A percentile compares a stretch with the other conserved stretches of the same genome.
Conservation (phyloP, 257 asterid species). For the Thymus quinquecostatus region DNA sequence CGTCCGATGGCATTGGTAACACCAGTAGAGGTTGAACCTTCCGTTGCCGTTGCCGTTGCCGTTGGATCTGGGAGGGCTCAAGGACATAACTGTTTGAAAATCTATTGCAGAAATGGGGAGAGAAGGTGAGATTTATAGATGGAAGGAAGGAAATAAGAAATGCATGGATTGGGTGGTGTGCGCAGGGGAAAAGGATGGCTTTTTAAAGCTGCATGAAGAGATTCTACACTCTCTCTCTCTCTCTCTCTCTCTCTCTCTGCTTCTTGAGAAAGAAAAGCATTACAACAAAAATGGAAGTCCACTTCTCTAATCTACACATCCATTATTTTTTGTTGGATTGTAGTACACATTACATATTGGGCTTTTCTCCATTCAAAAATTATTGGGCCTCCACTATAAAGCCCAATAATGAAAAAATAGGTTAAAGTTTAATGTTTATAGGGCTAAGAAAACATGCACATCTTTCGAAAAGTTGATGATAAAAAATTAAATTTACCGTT, state of each 20-base stretch:
- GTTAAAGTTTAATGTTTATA: background rate
- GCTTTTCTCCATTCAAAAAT: no score
- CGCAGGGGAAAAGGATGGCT: conserved; percentile 51
- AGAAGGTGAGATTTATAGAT: background rate
- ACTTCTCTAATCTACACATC: background rate
- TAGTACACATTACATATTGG: no score
- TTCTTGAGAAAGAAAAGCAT: conserved; percentile 45
- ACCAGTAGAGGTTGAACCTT: conserved; percentile 66
- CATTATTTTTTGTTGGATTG: background rate
- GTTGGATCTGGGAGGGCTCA: conserved; percentile 40
- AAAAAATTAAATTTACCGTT: conserved; percentile 5
- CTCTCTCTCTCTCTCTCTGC: conserved; percentile 34
- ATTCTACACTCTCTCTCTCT: conserved; percentile 30
- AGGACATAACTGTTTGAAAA: conserved; percentile 36
- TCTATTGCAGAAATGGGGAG: background rate
- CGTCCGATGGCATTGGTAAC: conserved; percentile 79
- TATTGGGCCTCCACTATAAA: no score
- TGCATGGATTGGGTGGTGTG: conserved; percentile 11
- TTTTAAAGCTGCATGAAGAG: conserved; percentile 37
- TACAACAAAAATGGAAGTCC: conserved; percentile 21
- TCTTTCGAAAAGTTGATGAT: background rate
- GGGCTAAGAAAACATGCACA: background rate
- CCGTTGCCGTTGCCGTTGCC: conserved; percentile 20
- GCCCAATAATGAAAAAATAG: no score
- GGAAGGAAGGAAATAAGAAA: conserved; percentile 11